Evolutionary conservation across 139 green algal genomes (phyloP).

Genomic region (Chlorella sp.): DNA sequence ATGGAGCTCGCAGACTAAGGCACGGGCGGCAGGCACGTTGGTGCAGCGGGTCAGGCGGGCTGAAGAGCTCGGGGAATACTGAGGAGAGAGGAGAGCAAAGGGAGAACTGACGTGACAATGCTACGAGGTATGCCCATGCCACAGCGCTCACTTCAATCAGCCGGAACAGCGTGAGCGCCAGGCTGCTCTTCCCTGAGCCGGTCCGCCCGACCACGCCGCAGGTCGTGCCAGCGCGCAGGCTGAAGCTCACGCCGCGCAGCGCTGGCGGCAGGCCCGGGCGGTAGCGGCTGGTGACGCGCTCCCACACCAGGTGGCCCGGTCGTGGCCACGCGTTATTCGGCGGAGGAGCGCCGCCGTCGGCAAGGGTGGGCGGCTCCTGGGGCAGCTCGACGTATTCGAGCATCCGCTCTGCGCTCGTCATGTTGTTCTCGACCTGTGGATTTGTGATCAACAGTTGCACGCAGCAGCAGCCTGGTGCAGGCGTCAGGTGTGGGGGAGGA

Average conservation of each 20-base stretch:
- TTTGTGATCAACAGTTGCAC: too few species aligned
- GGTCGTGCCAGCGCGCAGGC: constrained; percentile 17
- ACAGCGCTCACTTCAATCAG: too few species aligned
- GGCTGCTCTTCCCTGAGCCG: constrained; percentile 65
- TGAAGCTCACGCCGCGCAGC: constrained; percentile 38
- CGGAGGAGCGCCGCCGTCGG: background rate
- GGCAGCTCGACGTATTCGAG: constrained; percentile 65
- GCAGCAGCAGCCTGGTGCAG: too few species aligned
- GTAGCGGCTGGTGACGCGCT: constrained; percentile 52
- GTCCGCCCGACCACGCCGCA: constrained; percentile 57
- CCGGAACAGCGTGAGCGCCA: constrained; percentile 71
- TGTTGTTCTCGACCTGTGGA: constrained; percentile 70
- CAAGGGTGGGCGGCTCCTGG: constrained; percentile 10
- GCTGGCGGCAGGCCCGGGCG: constrained; percentile 56
- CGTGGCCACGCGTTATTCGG: constrained; percentile 55
- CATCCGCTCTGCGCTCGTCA: constrained; percentile 78
- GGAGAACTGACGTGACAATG: too few species aligned
- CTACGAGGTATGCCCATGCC: too few species aligned
- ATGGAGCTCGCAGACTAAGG: too few species aligned
- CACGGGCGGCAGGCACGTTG: too few species aligned
- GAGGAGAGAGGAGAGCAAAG: too few species aligned
- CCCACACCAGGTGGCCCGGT: constrained; percentile 1
- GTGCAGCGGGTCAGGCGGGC: too few species aligned
- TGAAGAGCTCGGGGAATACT: too few species aligned
- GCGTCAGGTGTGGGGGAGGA: too few species aligned